phyloP scores from a whole-genome alignment of 148 eudicot genomes.

The Vaccinium vitisidaea region DNA sequence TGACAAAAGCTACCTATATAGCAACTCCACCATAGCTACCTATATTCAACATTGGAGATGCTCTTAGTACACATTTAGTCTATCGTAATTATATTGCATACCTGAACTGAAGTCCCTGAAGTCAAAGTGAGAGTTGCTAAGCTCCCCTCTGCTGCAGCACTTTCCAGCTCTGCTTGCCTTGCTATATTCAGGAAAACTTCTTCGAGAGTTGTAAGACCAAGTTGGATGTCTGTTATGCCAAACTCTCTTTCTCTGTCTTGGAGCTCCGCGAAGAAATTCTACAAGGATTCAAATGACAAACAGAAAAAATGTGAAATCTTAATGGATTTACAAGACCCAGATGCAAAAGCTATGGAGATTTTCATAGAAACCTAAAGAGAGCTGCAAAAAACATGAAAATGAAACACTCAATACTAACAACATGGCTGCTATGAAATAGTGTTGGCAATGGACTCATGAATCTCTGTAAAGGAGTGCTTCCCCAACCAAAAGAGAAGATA shows the following conservation, averaged over 20 bases:
- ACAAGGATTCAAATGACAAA: not conserved
- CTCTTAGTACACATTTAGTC: not conserved
- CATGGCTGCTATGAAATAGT: not conserved
- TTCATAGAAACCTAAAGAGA: not conserved
- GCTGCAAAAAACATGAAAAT: not conserved
- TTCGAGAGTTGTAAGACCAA: conserved; percentile 88
- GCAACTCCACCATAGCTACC: not conserved
- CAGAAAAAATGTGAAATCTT: not conserved
- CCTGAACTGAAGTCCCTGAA: conserved; percentile 59
- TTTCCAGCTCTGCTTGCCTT: conserved; percentile 76
- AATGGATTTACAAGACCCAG: not conserved
- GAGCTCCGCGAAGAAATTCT: conserved; percentile 71
- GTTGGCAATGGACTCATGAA: not conserved
- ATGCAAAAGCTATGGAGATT: not conserved
- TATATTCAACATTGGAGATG: not conserved
- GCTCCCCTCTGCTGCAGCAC: conserved; percentile 68
- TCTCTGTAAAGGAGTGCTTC: not conserved
- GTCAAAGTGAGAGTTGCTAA: conserved; percentile 55
- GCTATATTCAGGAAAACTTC: conserved; percentile 88
- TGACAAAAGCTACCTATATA: too few species aligned
- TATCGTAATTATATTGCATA: conserved; percentile 1
- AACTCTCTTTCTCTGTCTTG: conserved; percentile 69
- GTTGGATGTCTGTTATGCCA: conserved; percentile 75
- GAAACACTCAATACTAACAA: not conserved
- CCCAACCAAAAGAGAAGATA: not conserved